Evolutionary conservation across 2,329 filamentous ascomycete species (phyloP), one percentile per base, ranked within the genome.

Genomic region (Fusarium verrucosum): DNA sequence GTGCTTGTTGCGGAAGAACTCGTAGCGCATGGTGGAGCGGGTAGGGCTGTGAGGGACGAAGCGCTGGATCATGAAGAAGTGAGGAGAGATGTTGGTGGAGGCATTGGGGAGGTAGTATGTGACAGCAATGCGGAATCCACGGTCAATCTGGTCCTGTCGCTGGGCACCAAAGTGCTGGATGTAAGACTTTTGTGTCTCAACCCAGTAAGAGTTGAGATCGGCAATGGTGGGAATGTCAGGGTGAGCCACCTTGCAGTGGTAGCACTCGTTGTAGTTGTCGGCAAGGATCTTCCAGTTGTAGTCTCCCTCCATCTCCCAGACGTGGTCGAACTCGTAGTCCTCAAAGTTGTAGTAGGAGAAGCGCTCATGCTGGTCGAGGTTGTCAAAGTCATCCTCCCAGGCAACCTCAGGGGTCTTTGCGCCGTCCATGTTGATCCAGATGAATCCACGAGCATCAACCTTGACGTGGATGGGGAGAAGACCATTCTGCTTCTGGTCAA

Each of bases 241-340:
- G 65, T 88, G 85, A 3, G 85, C 82, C 1, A 82, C 83, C 46
- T 82, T 81, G 77, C 85, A 88, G 76, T 88, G 86, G 67, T 89
- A 89, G 71, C 86, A 89, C 71, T 87, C 86, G 71, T 89, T 89
- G 78, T 87, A 89, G 76, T 89, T 88, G 70, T 89, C 86, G 14
- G 82, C 81, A 28, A 86, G 73, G 22, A 83, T 82, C 76, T 87
- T 87, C 85, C 85, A 87, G 76, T 87, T 87, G 71, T 82, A 85
- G 28, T 81, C 79, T 1, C 81, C 82, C 44, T 85, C 80, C 80
- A 85, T 82, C 65, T 85, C 80, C 83, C 83, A 87, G 28, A 75
- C 74, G 70, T 87, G 84, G 65, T 87, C 84, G 63, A 86, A 87
- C 16, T 75, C 70, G 70, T 86, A 89, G 46, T 86, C 76, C 1